Conservation (phyloP, 1,284 basidiomycete genomes). For the Cryptococcus maquisensis region DNA sequence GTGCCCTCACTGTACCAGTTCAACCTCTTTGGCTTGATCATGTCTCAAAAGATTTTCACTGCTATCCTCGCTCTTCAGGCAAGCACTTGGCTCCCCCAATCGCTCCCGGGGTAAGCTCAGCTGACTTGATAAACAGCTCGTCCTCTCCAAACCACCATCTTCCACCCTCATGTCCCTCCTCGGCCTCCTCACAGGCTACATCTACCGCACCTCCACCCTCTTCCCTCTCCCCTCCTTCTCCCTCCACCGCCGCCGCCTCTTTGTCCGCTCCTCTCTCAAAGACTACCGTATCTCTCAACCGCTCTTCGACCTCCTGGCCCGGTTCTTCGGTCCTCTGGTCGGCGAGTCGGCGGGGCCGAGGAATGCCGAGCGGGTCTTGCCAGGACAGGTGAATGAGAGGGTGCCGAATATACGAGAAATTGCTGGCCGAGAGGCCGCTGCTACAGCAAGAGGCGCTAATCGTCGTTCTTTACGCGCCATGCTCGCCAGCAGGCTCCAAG, state of each 20-base stretch:
- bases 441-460: not conserved
- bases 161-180: constrained; percentile 60
- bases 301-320: constrained; percentile 55
- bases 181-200: constrained; percentile 68
- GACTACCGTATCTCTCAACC: constrained; percentile 64
- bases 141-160: constrained; percentile 62
- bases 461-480: not conserved
- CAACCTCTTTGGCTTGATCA: constrained; percentile 65
- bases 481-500: constrained; percentile 2
- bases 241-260: constrained; percentile 26
- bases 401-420: not conserved
- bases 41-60: constrained; percentile 68
- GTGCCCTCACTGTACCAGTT: constrained; percentile 72
- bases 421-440: not conserved
- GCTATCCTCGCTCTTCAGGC: constrained; percentile 68
- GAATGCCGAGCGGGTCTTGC: constrained; percentile 59
- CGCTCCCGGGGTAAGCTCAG: not conserved
- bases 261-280: constrained; percentile 53
- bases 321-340: constrained; percentile 60
- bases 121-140: constrained; percentile 54
- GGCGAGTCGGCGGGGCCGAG: constrained; percentile 57
- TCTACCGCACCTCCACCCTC: constrained; percentile 71
- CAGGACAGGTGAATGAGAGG: constrained; percentile 49
- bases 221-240: constrained; percentile 34
- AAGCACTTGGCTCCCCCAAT: not conserved